Percentiles rank a stretch among this genome's conserved stretches.
Conservation (phyloP, 2,329 filamentous ascomycete species). For the Cladobotryum mycophilum region DNA sequence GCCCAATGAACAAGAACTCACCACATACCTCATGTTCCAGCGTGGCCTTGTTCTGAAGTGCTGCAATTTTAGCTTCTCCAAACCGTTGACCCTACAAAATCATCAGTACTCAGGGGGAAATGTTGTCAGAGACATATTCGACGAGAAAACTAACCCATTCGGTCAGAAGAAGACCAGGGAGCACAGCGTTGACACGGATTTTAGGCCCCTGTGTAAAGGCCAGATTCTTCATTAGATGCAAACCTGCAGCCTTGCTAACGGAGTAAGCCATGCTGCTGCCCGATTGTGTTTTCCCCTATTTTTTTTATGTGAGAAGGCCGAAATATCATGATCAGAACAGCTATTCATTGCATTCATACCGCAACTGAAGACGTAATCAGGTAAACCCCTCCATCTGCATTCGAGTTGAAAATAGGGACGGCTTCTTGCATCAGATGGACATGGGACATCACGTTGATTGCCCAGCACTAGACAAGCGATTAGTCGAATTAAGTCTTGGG, state of each 20-base stretch:
- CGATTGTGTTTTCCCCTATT: too few species aligned
- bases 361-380: conserved; percentile 6
- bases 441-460: conserved; percentile 8
- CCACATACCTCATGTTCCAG: conserved; percentile 2
- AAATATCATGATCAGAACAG: too few species aligned
- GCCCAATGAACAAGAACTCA: background rate
- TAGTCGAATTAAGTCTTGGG: background rate
- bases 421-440: conserved; percentile 8
- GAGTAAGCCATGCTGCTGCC: conserved; percentile 10
- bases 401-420: conserved; percentile 5
- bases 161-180: conserved; percentile 5
- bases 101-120: background rate
- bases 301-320: too few species aligned
- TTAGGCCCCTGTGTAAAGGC: conserved; percentile 9
- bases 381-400: conserved; percentile 6
- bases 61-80: background rate
- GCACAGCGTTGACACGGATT: conserved; percentile 8
- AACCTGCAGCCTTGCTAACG: conserved; percentile 6
- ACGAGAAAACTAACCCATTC: conserved; percentile 5
- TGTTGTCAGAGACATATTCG: background rate
- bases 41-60: background rate
- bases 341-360: background rate
- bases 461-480: background rate
- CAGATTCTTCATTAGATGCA: conserved; percentile 7
- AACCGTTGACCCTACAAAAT: conserved; percentile 2